Evolutionary conservation across 2,329 filamentous ascomycete genomes (phyloP).

Genomic region (Nemania sp.): DNA sequence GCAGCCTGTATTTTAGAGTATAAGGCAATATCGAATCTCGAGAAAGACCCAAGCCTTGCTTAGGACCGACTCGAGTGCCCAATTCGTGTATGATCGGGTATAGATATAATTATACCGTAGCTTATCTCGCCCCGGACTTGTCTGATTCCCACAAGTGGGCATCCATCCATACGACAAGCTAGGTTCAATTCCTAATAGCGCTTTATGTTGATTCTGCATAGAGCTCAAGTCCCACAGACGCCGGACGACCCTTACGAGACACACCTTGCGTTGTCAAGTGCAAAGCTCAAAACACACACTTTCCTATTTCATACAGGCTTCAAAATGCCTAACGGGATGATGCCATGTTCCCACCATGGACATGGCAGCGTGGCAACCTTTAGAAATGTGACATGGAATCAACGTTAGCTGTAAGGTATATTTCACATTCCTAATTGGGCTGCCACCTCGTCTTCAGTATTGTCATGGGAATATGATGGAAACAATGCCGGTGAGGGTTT

Average conservation of each 20-base stretch:
- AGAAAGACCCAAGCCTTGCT: background rate
- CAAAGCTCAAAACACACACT: slow-evolving; percentile 11
- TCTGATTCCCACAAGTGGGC: background rate
- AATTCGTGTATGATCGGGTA: background rate
- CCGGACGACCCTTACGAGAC: slow-evolving; percentile 1
- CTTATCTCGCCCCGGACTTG: slow-evolving; percentile 16
- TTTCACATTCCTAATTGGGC: slow-evolving; percentile 37
- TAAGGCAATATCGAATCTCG: background rate
- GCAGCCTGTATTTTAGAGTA: background rate
- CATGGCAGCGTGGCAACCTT: slow-evolving; percentile 26
- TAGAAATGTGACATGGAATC: background rate
- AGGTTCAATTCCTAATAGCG: slow-evolving; percentile 17
- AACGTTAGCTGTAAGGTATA: slow-evolving; percentile 9
- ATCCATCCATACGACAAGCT: slow-evolving; percentile 8
- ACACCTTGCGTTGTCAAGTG: background rate
- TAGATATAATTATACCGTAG: background rate
- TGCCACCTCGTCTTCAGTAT: slow-evolving; percentile 17
- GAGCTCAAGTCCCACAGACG: slow-evolving; percentile 2
- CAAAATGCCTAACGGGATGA: slow-evolving; percentile 6
- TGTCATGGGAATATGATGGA: slow-evolving; percentile 23
- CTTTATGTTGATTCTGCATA: slow-evolving; percentile 8
- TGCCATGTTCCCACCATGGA: slow-evolving; percentile 22
- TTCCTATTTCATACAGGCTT: slow-evolving; percentile 33
- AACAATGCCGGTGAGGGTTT: background rate
- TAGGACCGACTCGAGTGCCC: background rate